phyloP scores from a whole-genome alignment of 352 stramenopile species.

The Pythium sp. region DNA sequence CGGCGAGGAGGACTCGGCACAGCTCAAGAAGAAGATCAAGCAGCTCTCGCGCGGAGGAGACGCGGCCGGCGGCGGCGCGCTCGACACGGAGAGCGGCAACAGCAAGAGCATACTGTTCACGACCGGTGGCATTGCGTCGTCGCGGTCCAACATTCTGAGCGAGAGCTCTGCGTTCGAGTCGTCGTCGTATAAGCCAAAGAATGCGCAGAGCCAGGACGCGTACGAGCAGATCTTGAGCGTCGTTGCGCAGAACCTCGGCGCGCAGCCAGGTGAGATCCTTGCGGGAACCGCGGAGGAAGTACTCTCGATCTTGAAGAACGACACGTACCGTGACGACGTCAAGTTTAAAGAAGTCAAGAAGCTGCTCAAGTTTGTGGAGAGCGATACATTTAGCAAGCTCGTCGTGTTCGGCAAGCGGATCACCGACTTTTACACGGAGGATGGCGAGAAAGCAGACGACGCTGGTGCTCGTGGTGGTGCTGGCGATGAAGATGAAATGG shows the following conservation, averaged over 20 bases:
- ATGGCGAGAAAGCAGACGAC: conserved; percentile 24
- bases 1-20: conserved; percentile 37
- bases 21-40: conserved; percentile 73
- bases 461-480: conserved; percentile 27
- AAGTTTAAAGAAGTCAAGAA: conserved; percentile 82
- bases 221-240: conserved; percentile 89
- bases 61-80: background rate
- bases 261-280: conserved; percentile 90
- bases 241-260: conserved; percentile 75
- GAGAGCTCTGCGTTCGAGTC: conserved; percentile 74
- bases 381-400: conserved; percentile 75
- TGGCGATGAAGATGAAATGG: conserved; percentile 74
- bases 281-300: conserved; percentile 91
- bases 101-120: conserved; percentile 46
- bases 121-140: conserved; percentile 40
- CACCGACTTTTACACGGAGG: conserved; percentile 80
- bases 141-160: conserved; percentile 60
- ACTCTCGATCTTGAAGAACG: conserved; percentile 91
- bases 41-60: conserved; percentile 32
- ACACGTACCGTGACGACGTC: conserved; percentile 81
- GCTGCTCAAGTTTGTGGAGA: conserved; percentile 79
- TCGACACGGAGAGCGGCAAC: conserved; percentile 11
- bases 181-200: conserved; percentile 87
- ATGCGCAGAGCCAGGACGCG: conserved; percentile 76
- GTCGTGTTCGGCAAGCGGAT: conserved; percentile 86